phyloP scores from a whole-genome alignment of 1,139 yeast species.

The Kurtzmaniella quercitrusa region DNA sequence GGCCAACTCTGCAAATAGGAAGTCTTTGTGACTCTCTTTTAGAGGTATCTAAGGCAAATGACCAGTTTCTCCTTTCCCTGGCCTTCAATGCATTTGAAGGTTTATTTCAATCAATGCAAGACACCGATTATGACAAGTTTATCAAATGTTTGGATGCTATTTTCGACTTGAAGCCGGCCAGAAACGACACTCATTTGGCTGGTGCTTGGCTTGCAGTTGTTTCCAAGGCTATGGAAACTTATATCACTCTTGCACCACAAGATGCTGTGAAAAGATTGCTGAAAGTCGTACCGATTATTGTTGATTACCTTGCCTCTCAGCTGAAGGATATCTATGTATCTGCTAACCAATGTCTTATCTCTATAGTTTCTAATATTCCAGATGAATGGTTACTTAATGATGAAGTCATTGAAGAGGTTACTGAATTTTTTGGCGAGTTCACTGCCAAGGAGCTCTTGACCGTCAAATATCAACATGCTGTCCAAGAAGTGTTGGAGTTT shows the following conservation, averaged over 20 bases:
- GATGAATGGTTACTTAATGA: slow-evolving; percentile 48
- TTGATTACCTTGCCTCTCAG: slow-evolving; percentile 64
- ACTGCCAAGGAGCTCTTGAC: slow-evolving; percentile 57
- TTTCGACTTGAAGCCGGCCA: slow-evolving; percentile 74
- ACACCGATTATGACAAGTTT: slow-evolving; percentile 60
- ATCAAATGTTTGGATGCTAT: slow-evolving; percentile 63
- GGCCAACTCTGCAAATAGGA: slow-evolving; percentile 75
- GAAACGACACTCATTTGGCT: slow-evolving; percentile 78
- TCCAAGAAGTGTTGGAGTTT: slow-evolving; percentile 69
- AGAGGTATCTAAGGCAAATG: slow-evolving; percentile 75
- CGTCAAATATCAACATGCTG: slow-evolving; percentile 73
- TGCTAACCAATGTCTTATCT: slow-evolving; percentile 83
- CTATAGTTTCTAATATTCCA: slow-evolving; percentile 63
- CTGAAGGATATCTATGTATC: slow-evolving; percentile 64
- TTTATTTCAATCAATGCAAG: slow-evolving; percentile 72
- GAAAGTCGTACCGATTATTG: slow-evolving; percentile 51
- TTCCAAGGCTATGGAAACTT: slow-evolving; percentile 78
- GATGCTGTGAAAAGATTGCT: slow-evolving; percentile 56
- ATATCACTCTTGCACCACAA: slow-evolving; percentile 55
- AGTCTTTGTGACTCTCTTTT: slow-evolving; percentile 71
- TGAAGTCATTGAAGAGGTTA: slow-evolving; percentile 54
- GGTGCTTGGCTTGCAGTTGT: slow-evolving; percentile 95
- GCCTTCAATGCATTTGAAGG: slow-evolving; percentile 87
- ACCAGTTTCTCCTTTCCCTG: slow-evolving; percentile 74
- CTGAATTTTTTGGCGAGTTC: slow-evolving; percentile 45